Base-by-base conservation (phyloP, 257 asterid species). In the Solanum microdontum region DNA sequence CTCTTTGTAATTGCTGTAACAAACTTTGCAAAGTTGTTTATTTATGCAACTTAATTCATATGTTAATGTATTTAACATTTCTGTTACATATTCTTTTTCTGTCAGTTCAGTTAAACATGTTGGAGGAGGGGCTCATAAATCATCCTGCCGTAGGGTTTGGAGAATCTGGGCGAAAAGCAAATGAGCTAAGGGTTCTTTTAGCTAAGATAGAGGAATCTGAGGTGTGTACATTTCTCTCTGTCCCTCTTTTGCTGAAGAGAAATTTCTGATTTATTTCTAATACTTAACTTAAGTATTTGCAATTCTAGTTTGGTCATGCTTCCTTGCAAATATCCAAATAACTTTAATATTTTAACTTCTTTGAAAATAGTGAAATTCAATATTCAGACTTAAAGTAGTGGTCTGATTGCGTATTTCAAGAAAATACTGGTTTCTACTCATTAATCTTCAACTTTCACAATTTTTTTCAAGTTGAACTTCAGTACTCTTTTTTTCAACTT, bases 181-280 rank as follows among this genome's bases (percentile, higher is more conserved):
- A 91, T 84, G 98, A 94, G 85, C 90, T 97, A 88, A 94, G 96
- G 94, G 92, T 92, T 91, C 95, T 97, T 88, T 93, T 97, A 93
- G 97, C 96, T 73, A 95, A 97, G 94, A 94, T 97, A 72, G 99
- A 97, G 93, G 99, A 95, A 91, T 94, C 99, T 77, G 99, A 97
- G 99, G 99, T 97, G 88, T 77, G 96, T 86, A 74, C 13, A 10
- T 62, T 73, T 51, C 36, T 83, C 33, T 72, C 21, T 21, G 11
- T 26, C 66, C 26, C 17, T 17, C 85, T 45, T 45, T 80, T 80
- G 15, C 40, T 45, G 85, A 26, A 80, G 68, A 45, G 17, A 45
- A 15, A 43, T 43, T 79, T 43, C 84, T 79, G 66, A 34, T 79
- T 15, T 45, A 28, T 80, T 28, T 8, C 48, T 28, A 8, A 17